phyloP scores from a whole-genome alignment of 768 basidiomycete species.

The Boletus reticuloceps region DNA sequence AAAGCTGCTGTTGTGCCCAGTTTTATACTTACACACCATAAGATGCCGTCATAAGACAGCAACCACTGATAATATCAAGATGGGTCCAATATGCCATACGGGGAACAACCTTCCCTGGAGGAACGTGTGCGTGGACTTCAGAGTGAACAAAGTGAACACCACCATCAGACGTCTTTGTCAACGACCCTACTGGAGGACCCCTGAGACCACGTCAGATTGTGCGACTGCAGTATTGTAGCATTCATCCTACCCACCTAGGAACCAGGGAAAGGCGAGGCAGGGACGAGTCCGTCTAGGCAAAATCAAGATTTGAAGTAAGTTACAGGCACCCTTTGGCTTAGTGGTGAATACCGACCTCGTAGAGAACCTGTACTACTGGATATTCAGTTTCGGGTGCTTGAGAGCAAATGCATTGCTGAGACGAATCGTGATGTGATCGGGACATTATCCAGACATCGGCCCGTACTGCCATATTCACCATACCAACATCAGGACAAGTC shows the following conservation, averaged over 20 bases:
- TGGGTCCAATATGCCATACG: not conserved
- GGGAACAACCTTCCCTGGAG: too few relatives aligned
- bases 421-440: not conserved
- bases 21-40: slow-evolving; percentile 4
- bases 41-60: slow-evolving; percentile 1
- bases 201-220: not conserved
- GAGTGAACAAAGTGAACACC: not conserved
- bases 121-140: too few relatives aligned
- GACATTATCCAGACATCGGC: too few relatives aligned
- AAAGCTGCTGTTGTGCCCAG: not conserved
- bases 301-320: not conserved
- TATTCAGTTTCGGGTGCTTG: too few relatives aligned
- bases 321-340: too few relatives aligned
- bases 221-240: not conserved
- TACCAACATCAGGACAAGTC: not conserved
- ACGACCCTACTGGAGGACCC: not conserved
- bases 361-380: too few relatives aligned
- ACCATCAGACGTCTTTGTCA: not conserved
- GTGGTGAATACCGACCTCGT: too few relatives aligned
- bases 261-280: not conserved
- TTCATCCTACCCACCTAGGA: not conserved
- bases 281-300: not conserved
- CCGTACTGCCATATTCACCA: not conserved
- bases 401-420: not conserved
- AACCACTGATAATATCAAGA: not conserved